These are phyloP conservation scores for Sporothrix brasiliensis DNA, from an alignment of 2,329 filamentous ascomycete genomes.

Conservation along the genomic window DNA sequence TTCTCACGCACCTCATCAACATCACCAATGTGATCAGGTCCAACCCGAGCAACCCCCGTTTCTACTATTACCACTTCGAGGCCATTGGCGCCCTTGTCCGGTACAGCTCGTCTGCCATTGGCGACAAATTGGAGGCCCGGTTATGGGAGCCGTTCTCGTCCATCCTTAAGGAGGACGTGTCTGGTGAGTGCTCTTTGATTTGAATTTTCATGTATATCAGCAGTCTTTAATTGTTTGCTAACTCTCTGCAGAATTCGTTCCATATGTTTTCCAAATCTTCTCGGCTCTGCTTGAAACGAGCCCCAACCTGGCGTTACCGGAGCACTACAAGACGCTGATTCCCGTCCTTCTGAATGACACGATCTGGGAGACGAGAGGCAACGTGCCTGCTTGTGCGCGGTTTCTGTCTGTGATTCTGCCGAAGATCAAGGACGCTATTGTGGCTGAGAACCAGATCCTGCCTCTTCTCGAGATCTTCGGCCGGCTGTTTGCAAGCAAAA, in stretches of 20 bases:
- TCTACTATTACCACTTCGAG: slow-evolving; percentile 99
- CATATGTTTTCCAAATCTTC: slow-evolving; percentile 95
- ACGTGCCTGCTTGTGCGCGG: slow-evolving; percentile 86
- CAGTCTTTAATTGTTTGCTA: neutral
- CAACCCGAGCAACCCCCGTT: slow-evolving; percentile 95
- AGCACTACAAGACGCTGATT: slow-evolving; percentile 79
- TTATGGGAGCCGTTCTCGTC: slow-evolving; percentile 82
- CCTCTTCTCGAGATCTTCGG: slow-evolving; percentile 95
- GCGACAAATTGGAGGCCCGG: slow-evolving; percentile 74
- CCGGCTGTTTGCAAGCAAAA: slow-evolving; percentile 77
- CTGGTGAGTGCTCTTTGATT: slow-evolving; percentile 42
- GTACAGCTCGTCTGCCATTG: slow-evolving; percentile 65
- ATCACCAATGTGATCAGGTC: slow-evolving; percentile 91
- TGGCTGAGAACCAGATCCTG: slow-evolving; percentile 79
- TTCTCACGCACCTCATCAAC: slow-evolving; percentile 80
- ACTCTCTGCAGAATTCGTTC: slow-evolving; percentile 71
- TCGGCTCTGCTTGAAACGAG: slow-evolving; percentile 88
- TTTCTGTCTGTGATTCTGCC: slow-evolving; percentile 83
- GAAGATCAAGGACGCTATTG: slow-evolving; percentile 71
- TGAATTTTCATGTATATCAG: slow-evolving; percentile 39
- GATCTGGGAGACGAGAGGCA: slow-evolving; percentile 90
- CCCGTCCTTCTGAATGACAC: slow-evolving; percentile 76
- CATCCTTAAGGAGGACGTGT: slow-evolving; percentile 79
- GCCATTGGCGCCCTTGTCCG: slow-evolving; percentile 86
- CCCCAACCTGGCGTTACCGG: slow-evolving; percentile 73